Conservation (phyloP, 352 stramenopile genomes). For the Pythium dissimile region DNA sequence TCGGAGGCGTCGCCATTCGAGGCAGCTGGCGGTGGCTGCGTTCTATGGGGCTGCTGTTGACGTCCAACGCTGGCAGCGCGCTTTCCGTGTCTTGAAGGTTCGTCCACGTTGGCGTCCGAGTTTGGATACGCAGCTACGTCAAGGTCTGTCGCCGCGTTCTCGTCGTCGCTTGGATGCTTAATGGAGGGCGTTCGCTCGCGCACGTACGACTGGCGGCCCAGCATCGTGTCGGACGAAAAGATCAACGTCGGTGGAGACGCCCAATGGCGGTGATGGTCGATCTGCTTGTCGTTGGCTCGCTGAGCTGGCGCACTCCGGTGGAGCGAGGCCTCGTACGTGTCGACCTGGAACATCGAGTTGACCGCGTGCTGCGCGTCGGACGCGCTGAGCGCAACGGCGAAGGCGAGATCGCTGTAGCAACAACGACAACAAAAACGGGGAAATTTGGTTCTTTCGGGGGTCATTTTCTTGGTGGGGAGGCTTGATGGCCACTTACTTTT, state of each 20-base stretch:
- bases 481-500: conserved; percentile 35
- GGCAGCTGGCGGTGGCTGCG: background rate
- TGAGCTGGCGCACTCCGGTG: background rate
- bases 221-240: conserved; percentile 43
- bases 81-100: background rate
- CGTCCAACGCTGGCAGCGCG: background rate
- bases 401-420: conserved; percentile 38
- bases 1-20: background rate
- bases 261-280: background rate
- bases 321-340: background rate
- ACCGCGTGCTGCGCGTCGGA: conserved; percentile 40
- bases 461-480: too few species aligned
- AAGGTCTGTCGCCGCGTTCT: conserved; percentile 1
- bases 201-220: conserved; percentile 45
- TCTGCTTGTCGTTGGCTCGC: conserved; percentile 4
- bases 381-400: conserved; percentile 44
- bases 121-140: conserved; percentile 2
- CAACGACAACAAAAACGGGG: too few species aligned
- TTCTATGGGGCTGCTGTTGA: background rate
- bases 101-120: background rate
- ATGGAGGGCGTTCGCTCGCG: conserved; percentile 26
- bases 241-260: conserved; percentile 34
- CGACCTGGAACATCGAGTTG: conserved; percentile 18
- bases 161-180: conserved; percentile 17
- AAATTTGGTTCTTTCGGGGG: too few species aligned